These are phyloP conservation scores for Exophiala xenobiotica DNA, from an alignment of 2,329 filamentous ascomycete species.

Conservation along the genomic window DNA sequence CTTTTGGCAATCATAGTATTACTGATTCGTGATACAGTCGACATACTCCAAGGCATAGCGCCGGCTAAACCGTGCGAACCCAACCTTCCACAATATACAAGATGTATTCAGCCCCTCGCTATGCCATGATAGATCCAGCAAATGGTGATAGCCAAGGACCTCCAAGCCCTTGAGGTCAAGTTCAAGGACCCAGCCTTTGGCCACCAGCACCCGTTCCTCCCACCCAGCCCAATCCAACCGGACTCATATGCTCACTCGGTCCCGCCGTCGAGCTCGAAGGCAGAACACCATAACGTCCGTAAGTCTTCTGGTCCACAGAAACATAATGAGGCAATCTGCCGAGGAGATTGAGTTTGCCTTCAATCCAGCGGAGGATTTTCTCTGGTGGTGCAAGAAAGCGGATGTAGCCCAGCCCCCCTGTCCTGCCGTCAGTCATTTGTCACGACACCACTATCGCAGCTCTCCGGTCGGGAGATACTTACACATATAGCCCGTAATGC, in stretches of 20 bases:
- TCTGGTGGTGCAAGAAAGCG: conserved; percentile 89
- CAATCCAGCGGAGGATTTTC: conserved; percentile 81
- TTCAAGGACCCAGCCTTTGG: conserved; percentile 64
- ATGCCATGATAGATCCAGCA: not conserved
- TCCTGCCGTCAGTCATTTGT: conserved; percentile 4
- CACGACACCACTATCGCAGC: not conserved
- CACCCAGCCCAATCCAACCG: conserved; percentile 58
- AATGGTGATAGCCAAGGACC: too few species aligned
- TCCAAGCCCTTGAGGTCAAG: too few species aligned
- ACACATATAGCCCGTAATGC: conserved; percentile 85
- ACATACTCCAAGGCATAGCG: too few species aligned
- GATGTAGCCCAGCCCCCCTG: conserved; percentile 82
- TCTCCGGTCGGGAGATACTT: conserved; percentile 39
- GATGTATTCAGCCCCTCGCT: too few species aligned
- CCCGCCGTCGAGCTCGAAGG: conserved; percentile 53
- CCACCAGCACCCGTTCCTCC: conserved; percentile 37
- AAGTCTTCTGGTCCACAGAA: conserved; percentile 93
- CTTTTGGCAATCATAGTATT: too few species aligned
- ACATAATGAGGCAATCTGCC: conserved; percentile 86
- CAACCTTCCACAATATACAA: too few species aligned
- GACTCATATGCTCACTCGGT: conserved; percentile 34
- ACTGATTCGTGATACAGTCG: too few species aligned
- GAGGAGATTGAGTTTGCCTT: conserved; percentile 81
- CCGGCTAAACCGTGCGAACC: too few species aligned
- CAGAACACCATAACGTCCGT: conserved; percentile 85